Percentiles rank a stretch among this genome's conserved stretches.
Conservation (phyloP, 495 filamentous ascomycete species). For the Hypoxylon trugodes region DNA sequence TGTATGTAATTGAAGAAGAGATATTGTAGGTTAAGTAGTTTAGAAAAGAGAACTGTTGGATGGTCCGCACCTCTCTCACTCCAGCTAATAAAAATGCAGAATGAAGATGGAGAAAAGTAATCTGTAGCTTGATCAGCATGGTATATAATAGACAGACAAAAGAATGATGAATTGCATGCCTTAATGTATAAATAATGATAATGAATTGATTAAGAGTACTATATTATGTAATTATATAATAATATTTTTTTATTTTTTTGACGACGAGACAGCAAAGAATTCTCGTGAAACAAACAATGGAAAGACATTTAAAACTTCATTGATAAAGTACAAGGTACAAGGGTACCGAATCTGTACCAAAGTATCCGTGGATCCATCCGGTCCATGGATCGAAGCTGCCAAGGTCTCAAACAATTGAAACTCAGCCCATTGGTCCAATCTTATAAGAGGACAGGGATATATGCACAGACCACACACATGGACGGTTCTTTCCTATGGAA, state of each 20-base stretch:
- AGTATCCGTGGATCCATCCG: neutral
- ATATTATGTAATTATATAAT: no score
- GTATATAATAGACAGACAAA: no score
- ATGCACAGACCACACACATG: conserved; percentile 15
- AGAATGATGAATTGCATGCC: no score
- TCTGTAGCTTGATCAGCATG: no score
- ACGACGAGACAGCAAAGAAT: neutral
- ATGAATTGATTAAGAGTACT: no score
- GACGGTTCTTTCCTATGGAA: neutral
- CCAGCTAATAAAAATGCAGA: neutral
- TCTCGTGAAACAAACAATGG: neutral
- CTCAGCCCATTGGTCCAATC: conserved; percentile 24
- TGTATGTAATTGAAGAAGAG: no score
- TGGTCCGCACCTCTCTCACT: no score
- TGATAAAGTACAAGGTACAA: conserved; percentile 11
- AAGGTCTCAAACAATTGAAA: conserved; percentile 14
- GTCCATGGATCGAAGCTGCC: neutral
- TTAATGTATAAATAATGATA: no score
- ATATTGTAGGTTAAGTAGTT: no score
- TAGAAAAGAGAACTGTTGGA: no score
- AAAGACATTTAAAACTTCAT: neutral
- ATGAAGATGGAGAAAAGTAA: neutral
- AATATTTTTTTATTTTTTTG: neutral
- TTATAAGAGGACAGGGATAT: conserved; percentile 7
- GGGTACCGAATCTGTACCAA: conserved; percentile 5